Base-by-base conservation (phyloP, 2,329 filamentous ascomycete genomes). In the Cercospora sesami region DNA sequence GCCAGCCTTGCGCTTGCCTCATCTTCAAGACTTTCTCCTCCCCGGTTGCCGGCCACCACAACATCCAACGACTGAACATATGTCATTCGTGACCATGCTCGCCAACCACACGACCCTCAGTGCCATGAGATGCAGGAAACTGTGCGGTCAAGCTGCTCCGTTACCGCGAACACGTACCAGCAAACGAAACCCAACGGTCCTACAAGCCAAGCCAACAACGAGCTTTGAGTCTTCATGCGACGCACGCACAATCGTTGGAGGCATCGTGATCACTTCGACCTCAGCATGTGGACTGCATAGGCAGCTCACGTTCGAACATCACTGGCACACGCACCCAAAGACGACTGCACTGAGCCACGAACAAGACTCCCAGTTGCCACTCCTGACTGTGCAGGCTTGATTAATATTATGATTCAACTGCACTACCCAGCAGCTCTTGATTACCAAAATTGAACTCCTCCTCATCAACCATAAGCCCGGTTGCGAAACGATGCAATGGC, bases 401-500 rank as follows among this genome's bases (percentile, higher is more conserved):
- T 57, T 58, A 6, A 31, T 31, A 59, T 51, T 48, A 55, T 45
- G 63, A 26, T 53, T 8, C 39, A 60, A 39, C 45, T 4, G 23
- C 8, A 18, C 33, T 31, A 39, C 42, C 23, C 30, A 53, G 12
- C 42, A 53, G 21, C 57, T 55, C 55, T n/a, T 12, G 28, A n/a
- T 28, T 36, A 18, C 42, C 45, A 21, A 42, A 68, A 8, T 57
- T 42, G 33, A 65, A 68, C 30, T 68, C 63, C 33, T 68, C 66
- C 42, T 63, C 66, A 51, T 68, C 66, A 6, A 68, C 30, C 66
- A 68, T 68, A 3, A 60, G 39, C 2, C 66, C 66, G 1, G 66
- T 68, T 8, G 66, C 66, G 26, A 68, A 68, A 8, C 62, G 62
- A 60, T 68, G 59, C 14, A 68, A 30, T 12, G 66, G 66, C 26